Evolutionary conservation across 371 early-diverging fungal species (phyloP), one percentile per base, ranked within the genome.

Genomic region (Lichtheimia ramosa): DNA sequence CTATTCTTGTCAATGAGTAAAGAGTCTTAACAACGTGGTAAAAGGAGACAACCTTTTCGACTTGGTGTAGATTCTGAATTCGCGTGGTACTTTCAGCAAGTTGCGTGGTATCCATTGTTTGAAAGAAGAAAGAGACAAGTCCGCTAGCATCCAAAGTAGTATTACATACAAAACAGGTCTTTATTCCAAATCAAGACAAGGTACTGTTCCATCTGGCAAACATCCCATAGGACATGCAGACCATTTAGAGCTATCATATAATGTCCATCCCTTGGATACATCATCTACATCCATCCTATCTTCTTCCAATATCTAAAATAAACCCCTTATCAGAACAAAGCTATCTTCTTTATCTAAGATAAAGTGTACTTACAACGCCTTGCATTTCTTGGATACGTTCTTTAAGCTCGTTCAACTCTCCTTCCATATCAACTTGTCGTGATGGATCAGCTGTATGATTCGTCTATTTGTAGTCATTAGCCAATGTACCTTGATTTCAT

Each of bases 21-120:
- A 20, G 20, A n/a, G n/a, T n/a, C n/a, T n/a, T n/a, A n/a, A n/a
- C 28, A 48, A 24, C 43, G 10, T 21, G 3, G 34, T 8, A 10
- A 50, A 25, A 16, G 3, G n/a, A n/a, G n/a, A n/a, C 27, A 70
- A 75, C 79, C 50, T 68, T 73, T 69, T 79, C 79, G 13, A 64
- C 72, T 56, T 74, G 69, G 43, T 75, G 71, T 2, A 79, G 57
- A 49, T 75, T 73, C 55, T 70, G 51, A 42, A 79, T 75, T 14
- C 79, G 70, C 15, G 74, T 50, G 0, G 77, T 74, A 21, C 77
- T 77, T 54, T 77, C 77, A 16, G 77, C 70, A 48, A 74, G 24
- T 43, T 48, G 27, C 14, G 14, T 52, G 18, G 48, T 43, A 48
- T 53, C 18, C 46, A 46, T 46, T n/a, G n/a, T 3, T 21, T 46